Base-by-base conservation (phyloP, 2,329 filamentous ascomycete genomes). In the Ophiosphaerella herpotricha region DNA sequence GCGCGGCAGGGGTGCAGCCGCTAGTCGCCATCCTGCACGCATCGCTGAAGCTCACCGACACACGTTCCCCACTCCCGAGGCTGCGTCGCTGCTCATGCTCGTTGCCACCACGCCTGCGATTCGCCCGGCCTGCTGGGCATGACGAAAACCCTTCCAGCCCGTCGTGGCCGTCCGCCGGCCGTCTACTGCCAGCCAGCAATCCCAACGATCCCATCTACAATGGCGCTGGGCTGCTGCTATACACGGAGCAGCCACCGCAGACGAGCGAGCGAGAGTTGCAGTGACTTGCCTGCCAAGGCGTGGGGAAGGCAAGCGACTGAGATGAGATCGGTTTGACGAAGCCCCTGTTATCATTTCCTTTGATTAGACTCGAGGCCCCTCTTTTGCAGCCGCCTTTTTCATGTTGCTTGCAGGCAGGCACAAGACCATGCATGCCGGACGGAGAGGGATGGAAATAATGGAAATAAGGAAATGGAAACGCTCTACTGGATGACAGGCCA, bases 11-110 rank as follows among this genome's bases (percentile, higher is more conserved):
- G 56, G 55, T 60, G 16, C 18, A 48, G 48, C 35, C 44, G 52
- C 52, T 46, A 52, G 45, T 43, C 36, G 59, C 59, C 59, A 60
- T 60, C 48, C 45, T 54, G 45, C 44, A 38, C 59, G 60, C 59
- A 60, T 60, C 48, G 41, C 34, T 50, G 46, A 48, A 55, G 48
- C 58, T 65, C 64, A 66, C 64, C 58, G 63, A 66, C 58, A 55
- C 43, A 55, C 43, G 52, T 53, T 37, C 33, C 33, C 43, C 34
- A 14, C 26, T 36, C 8, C 26, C 39, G 36, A 29, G 43, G 43
- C 41, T 31, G 34, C 48, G 14, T 26, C 39, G 31, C 23, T 32
- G 38, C 9, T 29, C n/a, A 32, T 33, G 26, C 23, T 24, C 14
- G 7, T 24, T 7, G 24, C 39, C 8, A 16, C 39, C 11, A 18